Percentiles rank a stretch among this genome's conserved stretches.
Evolutionary conservation across 345 rosid genomes (phyloP).

Genomic region (Sapria himalayana): DNA sequence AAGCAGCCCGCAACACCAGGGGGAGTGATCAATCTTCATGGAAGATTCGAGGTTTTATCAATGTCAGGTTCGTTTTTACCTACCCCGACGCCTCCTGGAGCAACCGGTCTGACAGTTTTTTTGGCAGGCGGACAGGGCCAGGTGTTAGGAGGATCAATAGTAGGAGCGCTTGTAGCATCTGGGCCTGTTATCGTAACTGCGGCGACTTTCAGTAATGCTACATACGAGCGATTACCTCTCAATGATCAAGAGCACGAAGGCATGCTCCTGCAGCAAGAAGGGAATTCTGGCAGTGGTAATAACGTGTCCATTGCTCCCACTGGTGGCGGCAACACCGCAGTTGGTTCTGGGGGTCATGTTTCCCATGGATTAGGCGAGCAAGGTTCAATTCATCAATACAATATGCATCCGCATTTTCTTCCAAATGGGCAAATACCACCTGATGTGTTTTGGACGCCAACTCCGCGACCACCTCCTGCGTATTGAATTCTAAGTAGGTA

Average conservation of each 20-base stretch:
- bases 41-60: constrained; percentile 78
- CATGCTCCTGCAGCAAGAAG: constrained; percentile 13
- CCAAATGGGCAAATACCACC: constrained; percentile 54
- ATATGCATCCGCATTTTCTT: constrained; percentile 40
- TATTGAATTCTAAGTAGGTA: constrained; percentile 9
- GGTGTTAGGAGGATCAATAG: constrained; percentile 62
- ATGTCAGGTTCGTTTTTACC: constrained; percentile 67
- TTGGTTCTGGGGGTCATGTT: constrained; percentile 13
- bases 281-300: constrained; percentile 11
- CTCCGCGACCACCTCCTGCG: constrained; percentile 42
- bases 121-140: constrained; percentile 82
- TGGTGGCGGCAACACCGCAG: constrained; percentile 6
- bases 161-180: constrained; percentile 48
- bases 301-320: neutral
- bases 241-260: constrained; percentile 28
- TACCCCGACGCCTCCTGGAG: constrained; percentile 50
- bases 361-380: constrained; percentile 13
- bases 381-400: constrained; percentile 37
- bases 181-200: constrained; percentile 81
- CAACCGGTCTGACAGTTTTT: constrained; percentile 52
- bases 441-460: constrained; percentile 63
- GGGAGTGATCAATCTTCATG: constrained; percentile 49
- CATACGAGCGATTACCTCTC: constrained; percentile 59
- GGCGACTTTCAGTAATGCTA: constrained; percentile 64
- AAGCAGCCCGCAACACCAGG: constrained; percentile 58